These are phyloP conservation scores for Ophiorrhiza pumila DNA, from an alignment of 257 asterid species.

Conservation along the genomic window DNA sequence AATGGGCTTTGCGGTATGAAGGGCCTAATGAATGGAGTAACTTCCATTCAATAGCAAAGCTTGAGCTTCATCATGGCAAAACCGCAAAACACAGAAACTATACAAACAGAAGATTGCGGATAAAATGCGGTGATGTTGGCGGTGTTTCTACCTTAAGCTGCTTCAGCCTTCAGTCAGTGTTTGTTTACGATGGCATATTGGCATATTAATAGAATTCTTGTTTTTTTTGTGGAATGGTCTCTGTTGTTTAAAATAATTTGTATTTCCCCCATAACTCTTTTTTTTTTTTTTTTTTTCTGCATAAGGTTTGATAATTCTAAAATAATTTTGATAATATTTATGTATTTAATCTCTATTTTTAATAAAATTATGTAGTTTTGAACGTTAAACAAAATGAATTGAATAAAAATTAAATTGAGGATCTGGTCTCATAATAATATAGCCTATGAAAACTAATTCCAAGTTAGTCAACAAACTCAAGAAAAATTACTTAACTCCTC, in stretches of 20 bases:
- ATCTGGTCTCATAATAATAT: too few species aligned
- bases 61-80: conserved; percentile 13
- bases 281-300: background rate
- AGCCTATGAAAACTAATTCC: too few species aligned
- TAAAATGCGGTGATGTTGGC: conserved; percentile 17
- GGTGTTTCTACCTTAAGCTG: background rate
- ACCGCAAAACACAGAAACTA: background rate
- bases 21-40: conserved; percentile 34
- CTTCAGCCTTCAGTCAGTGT: background rate
- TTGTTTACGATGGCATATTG: too few species aligned
- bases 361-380: too few species aligned
- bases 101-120: conserved; percentile 21
- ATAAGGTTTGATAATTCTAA: too few species aligned
- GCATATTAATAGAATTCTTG: background rate
- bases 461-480: too few species aligned
- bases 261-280: background rate
- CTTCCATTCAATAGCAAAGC: conserved; percentile 28
- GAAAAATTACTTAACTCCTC: too few species aligned
- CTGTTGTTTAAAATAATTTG: background rate
- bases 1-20: conserved; percentile 23
- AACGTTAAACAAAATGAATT: too few species aligned
- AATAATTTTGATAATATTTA: too few species aligned
- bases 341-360: too few species aligned
- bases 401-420: too few species aligned
- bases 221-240: background rate